phyloP scores from a whole-genome alignment of 805 yeast species.

The Kodamaea fukazawae region DNA sequence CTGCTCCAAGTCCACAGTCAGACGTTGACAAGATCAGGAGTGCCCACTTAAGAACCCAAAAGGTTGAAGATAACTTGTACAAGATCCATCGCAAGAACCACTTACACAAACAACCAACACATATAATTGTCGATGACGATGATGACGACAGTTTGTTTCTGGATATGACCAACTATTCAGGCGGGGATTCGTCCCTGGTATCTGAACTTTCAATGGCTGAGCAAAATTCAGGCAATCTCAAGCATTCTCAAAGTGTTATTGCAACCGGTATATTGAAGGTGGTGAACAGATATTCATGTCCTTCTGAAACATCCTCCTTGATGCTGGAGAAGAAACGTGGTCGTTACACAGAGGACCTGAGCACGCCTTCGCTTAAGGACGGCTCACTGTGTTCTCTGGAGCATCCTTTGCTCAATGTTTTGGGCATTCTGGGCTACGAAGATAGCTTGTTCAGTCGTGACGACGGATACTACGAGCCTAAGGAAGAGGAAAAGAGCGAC shows the following conservation, averaged over 20 bases:
- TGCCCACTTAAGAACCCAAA: conserved; percentile 7
- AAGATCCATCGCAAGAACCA: conserved; percentile 4
- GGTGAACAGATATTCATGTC: conserved; percentile 8
- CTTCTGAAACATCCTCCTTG: conserved; percentile 1
- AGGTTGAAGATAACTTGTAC: conserved; percentile 7
- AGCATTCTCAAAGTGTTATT: conserved; percentile 3
- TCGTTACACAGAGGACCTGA: conserved; percentile 1
- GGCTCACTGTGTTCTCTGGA: conserved; percentile 6
- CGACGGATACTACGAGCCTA: background rate
- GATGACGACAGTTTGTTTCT: conserved; percentile 17
- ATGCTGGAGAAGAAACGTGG: background rate
- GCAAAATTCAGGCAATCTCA: conserved; percentile 1
- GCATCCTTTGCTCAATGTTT: conserved; percentile 4
- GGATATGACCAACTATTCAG: conserved; percentile 10
- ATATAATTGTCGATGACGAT: conserved; percentile 8
- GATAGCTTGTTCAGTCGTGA: conserved; percentile 8
- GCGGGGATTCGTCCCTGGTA: conserved; percentile 4
- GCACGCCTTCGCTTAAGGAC: background rate
- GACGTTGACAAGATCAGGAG: conserved; percentile 3
- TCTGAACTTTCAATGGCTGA: conserved; percentile 3
- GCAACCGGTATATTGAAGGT: conserved; percentile 9
- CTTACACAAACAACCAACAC: conserved; percentile 3
- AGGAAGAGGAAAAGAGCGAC: background rate
- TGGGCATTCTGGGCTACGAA: conserved; percentile 3
- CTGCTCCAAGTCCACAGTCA: conserved; percentile 1